Evolutionary conservation across 2,329 filamentous ascomycete species (phyloP).

Genomic region (Cladosporium halotolerans): DNA sequence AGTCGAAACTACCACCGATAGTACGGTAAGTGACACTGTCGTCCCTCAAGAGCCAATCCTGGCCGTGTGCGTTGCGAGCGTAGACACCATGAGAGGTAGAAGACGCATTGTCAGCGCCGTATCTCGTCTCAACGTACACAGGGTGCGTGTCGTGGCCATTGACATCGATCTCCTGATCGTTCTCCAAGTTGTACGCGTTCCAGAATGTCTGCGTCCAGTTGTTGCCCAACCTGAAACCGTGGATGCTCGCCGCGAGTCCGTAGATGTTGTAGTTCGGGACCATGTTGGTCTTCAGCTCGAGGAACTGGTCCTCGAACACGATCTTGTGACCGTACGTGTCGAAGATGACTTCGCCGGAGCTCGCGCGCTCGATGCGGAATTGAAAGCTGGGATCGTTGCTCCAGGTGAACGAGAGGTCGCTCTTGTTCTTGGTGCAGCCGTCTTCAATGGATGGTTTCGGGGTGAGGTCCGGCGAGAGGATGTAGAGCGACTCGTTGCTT

Average conservation of each 20-base stretch:
- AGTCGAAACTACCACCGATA: slow-evolving; percentile 25
- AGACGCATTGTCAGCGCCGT: slow-evolving; percentile 15
- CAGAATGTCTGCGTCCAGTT: slow-evolving; percentile 30
- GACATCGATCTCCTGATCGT: slow-evolving; percentile 21
- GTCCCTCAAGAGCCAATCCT: slow-evolving; percentile 27
- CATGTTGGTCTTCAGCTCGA: slow-evolving; percentile 26
- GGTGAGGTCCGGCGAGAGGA: slow-evolving; percentile 17
- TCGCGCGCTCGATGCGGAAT: slow-evolving; percentile 23
- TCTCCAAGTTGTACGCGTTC: slow-evolving; percentile 26
- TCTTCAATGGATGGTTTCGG: slow-evolving; percentile 11
- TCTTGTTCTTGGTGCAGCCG: slow-evolving; percentile 16
- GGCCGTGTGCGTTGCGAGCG: slow-evolving; percentile 28
- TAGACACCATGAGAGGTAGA: slow-evolving; percentile 28
- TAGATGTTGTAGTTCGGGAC: slow-evolving; percentile 28
- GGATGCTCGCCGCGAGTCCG: slow-evolving; percentile 27
- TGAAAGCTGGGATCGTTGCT: slow-evolving; percentile 25
- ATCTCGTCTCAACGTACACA: slow-evolving; percentile 30
- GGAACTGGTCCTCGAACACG: slow-evolving; percentile 29
- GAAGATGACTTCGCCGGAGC: slow-evolving; percentile 26
- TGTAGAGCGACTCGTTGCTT: slow-evolving; percentile 21
- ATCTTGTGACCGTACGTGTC: slow-evolving; percentile 25
- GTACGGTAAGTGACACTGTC: slow-evolving; percentile 26
- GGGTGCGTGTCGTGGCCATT: slow-evolving; percentile 29
- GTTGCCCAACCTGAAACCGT: slow-evolving; percentile 25
- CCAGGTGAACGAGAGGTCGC: slow-evolving; percentile 27